Base-by-base conservation (phyloP, 1,284 basidiomycete species). In the Cutaneotrichosporon spelunceum region DNA sequence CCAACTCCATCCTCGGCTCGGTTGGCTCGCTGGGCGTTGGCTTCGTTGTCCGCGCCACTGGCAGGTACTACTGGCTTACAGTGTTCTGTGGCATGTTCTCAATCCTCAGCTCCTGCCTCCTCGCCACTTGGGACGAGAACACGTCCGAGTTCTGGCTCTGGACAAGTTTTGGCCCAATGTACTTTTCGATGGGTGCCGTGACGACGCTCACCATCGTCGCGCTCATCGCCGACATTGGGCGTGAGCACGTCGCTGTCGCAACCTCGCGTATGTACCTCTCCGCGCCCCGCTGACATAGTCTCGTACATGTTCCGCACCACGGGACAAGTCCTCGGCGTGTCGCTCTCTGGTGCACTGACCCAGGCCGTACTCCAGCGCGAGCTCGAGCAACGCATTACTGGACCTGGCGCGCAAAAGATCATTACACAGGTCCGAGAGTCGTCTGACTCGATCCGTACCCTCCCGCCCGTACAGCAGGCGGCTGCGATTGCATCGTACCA, bases 291-390 rank as follows among this genome's bases (percentile, higher is more conserved):
- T 55, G 53, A 29, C 27, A 14, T 70, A 93, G 91, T 93, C 69
- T 91, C 90, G 26, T 94, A 94, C 79, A 82, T 93, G 55, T 93
- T 92, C 81, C 83, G 91, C 69, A 93, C 91, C 6, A 90, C 90
- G 13, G 92, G 92, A 16, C 92, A 94, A 80, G 92, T 93, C 23
- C 83, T 94, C 50, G 91, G 91, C 53, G 92, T 94, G 57, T 88
- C 89, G 69, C 80, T 93, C 50, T 88, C 88, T 65, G 90, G 90
- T 33, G 88, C 90, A 2, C 78, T 93, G 47, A 81, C 91, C 26
- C 92, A 94, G 78, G 84, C 85, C 5, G 82, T 92, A 33, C 82
- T 94, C 49, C 79, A 87, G 24, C 78, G 81, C 53, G 85, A 88
- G 72, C 80, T 94, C 61, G 84, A 84, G 57, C 79, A 83, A 66